A percentile compares a stretch with the other conserved stretches of the same genome.
Evolutionary conservation across 2,329 filamentous ascomycete species (phyloP).

Genomic region (Sarocladium kiliense): DNA sequence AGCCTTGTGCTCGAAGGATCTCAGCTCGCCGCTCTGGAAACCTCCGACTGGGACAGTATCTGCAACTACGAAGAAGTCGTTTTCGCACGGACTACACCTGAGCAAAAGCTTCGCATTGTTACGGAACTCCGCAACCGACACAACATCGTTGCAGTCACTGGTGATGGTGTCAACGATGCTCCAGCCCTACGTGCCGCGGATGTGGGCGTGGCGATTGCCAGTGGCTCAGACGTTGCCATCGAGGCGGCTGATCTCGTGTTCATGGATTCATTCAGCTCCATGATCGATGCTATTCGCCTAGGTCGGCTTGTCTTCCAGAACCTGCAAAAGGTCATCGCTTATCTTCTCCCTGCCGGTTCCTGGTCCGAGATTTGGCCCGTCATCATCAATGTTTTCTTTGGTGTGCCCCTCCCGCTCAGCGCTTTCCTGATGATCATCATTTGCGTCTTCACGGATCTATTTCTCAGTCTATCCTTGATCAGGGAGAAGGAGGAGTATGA

Average conservation of each 20-base stretch:
- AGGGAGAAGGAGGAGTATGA: slow-evolving; percentile 54
- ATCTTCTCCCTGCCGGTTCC: slow-evolving; percentile 45
- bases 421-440: slow-evolving; percentile 55
- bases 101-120: slow-evolving; percentile 73
- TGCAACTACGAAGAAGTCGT: slow-evolving; percentile 56
- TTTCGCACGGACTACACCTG: slow-evolving; percentile 70
- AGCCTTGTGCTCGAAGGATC: slow-evolving; percentile 48
- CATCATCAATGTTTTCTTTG: slow-evolving; percentile 50
- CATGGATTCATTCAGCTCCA: slow-evolving; percentile 66
- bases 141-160: slow-evolving; percentile 65
- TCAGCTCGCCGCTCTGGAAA: slow-evolving; percentile 48
- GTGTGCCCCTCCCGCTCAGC: slow-evolving; percentile 44
- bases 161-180: slow-evolving; percentile 65
- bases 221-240: slow-evolving; percentile 61
- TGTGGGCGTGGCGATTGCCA: slow-evolving; percentile 63
- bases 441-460: slow-evolving; percentile 50
- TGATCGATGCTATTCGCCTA: slow-evolving; percentile 57
- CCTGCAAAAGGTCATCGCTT: slow-evolving; percentile 35
- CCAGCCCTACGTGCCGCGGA: slow-evolving; percentile 62
- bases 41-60: slow-evolving; percentile 37
- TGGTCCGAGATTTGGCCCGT: slow-evolving; percentile 56
- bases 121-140: slow-evolving; percentile 56
- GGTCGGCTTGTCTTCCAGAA: slow-evolving; percentile 36
- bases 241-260: slow-evolving; percentile 60
- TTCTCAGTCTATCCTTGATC: slow-evolving; percentile 44